Percentiles rank a stretch among this genome's conserved stretches.
These are phyloP conservation scores for Trichoderma atrobrunneum DNA, from an alignment of 2,329 filamentous ascomycete genomes.

Conservation along the genomic window DNA sequence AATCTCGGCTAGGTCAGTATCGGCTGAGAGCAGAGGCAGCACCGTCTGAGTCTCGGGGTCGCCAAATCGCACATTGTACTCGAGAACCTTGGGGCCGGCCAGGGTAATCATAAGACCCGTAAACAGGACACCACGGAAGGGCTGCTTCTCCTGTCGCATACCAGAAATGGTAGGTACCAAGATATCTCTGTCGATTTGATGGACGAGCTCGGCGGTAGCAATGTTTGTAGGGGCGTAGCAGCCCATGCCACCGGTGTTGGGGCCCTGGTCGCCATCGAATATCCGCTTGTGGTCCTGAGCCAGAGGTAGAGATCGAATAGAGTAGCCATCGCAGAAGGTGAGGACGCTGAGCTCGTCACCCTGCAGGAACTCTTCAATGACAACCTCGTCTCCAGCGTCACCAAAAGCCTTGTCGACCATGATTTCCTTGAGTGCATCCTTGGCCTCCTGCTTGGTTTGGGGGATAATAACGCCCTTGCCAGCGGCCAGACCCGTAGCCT, in stretches of 20 bases:
- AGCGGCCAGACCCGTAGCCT: conserved; percentile 85
- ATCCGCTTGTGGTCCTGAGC: conserved; percentile 97
- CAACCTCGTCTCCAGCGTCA: conserved; percentile 80
- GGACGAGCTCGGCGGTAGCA: conserved; percentile 70
- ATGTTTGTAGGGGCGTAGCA: conserved; percentile 91
- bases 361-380: conserved; percentile 89
- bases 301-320: conserved; percentile 77
- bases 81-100: conserved; percentile 74
- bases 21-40: conserved; percentile 69
- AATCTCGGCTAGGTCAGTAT: conserved; percentile 82
- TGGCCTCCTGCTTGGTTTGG: conserved; percentile 75
- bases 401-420: conserved; percentile 90
- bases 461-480: conserved; percentile 96
- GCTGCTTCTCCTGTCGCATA: conserved; percentile 76
- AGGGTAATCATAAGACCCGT: conserved; percentile 93
- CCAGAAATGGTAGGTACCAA: conserved; percentile 87
- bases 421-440: conserved; percentile 77
- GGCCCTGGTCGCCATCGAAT: conserved; percentile 82
- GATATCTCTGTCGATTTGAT: conserved; percentile 74
- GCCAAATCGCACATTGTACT: conserved; percentile 92
- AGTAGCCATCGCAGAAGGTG: conserved; percentile 86
- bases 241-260: conserved; percentile 97
- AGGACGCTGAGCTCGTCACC: conserved; percentile 92
- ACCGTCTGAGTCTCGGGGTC: conserved; percentile 91
- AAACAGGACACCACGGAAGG: conserved; percentile 74